A percentile compares a stretch with the other conserved stretches of the same genome.
phyloP scores from a whole-genome alignment of 768 basidiomycete genomes.

The Termitomyces sp. region DNA sequence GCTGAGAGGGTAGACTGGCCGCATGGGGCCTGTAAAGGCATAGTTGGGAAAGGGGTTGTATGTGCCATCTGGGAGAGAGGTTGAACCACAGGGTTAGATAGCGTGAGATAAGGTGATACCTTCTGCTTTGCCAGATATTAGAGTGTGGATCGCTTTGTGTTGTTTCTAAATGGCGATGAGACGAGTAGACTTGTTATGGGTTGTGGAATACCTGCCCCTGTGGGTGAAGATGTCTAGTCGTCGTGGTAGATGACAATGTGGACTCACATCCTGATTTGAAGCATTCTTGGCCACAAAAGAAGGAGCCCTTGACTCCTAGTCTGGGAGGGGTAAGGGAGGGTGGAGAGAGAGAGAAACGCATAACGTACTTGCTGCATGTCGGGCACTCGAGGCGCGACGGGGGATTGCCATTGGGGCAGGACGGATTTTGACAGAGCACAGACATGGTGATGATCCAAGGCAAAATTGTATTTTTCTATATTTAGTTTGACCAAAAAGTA shows the following conservation, averaged over 20 bases:
- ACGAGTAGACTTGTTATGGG: constrained; percentile 1
- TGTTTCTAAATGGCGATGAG: constrained; percentile 53
- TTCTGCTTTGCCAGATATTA: constrained; percentile 32
- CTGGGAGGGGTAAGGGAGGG: constrained; percentile 34
- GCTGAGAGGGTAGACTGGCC: constrained; percentile 88
- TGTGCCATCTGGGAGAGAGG: constrained; percentile 53
- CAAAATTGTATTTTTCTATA: constrained; percentile 11
- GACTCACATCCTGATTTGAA: constrained; percentile 92
- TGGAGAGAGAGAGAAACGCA: constrained; percentile 1
- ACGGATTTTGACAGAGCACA: constrained; percentile 62
- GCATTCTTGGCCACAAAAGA: constrained; percentile 94
- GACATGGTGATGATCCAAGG: constrained; percentile 11
- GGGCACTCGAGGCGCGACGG: constrained; percentile 89
- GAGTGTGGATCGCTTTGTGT: constrained; percentile 74
- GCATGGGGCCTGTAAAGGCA: constrained; percentile 73
- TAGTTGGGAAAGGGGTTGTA: constrained; percentile 80
- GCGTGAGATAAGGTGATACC: constrained; percentile 11
- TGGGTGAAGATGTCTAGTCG: background rate
- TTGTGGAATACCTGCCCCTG: constrained; percentile 22
- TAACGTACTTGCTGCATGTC: constrained; percentile 82
- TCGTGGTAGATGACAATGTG: background rate
- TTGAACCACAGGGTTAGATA: background rate
- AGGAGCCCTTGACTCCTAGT: constrained; percentile 78
- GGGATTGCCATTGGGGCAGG: constrained; percentile 79
- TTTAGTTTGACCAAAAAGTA: constrained; percentile 8